phyloP scores from a whole-genome alignment of 192 early-diverging fungal genomes.

The Jimgerdemannia flammicorona region DNA sequence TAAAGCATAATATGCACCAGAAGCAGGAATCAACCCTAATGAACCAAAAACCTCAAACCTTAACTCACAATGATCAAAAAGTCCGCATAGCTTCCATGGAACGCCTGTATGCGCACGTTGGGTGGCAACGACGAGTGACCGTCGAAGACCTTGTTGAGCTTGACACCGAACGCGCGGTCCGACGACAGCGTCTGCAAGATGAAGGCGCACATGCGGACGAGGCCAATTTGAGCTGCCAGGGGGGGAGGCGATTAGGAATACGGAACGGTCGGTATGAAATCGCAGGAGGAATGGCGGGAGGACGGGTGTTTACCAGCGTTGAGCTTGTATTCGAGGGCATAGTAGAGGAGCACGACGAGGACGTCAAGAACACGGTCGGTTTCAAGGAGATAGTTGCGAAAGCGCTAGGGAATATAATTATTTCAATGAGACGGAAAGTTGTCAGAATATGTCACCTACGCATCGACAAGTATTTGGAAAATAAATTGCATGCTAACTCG shows the following conservation, averaged over 20 bases:
- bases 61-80: conserved; percentile 71
- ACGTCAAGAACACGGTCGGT: conserved; percentile 61
- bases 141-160: conserved; percentile 62
- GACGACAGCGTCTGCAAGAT: conserved; percentile 72
- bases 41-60: not conserved
- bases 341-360: conserved; percentile 57
- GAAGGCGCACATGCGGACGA: conserved; percentile 71
- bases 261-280: not conserved
- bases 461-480: not conserved
- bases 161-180: conserved; percentile 58
- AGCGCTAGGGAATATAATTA: conserved; percentile 41
- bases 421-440: not conserved
- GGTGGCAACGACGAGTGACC: conserved; percentile 53
- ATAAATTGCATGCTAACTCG: not conserved
- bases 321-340: conserved; percentile 53
- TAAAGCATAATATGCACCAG: not conserved
- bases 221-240: conserved; percentile 58
- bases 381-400: conserved; percentile 54
- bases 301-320: conserved; percentile 45
- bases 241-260: too few relatives aligned
- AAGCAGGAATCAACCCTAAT: not conserved
- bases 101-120: conserved; percentile 55
- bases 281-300: conserved; percentile 3
- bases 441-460: not conserved
- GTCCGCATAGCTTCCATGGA: conserved; percentile 70